Evolutionary conservation across 192 early-diverging fungal genomes (phyloP).

Genomic region (Gryganskiella cystojenkinii): DNA sequence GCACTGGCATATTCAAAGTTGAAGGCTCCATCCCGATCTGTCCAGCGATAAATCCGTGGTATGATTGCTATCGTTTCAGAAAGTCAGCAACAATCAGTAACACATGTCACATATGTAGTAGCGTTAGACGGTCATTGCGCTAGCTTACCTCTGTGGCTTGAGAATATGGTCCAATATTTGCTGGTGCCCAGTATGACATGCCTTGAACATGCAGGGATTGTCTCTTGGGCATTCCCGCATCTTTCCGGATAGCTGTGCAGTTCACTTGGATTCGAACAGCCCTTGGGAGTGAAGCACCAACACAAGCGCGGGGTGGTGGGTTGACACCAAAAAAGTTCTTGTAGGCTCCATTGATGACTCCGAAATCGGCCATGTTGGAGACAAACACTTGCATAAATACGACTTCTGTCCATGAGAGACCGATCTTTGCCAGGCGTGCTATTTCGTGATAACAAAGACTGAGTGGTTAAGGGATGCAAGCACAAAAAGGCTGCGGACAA

Average conservation of each 20-base stretch:
- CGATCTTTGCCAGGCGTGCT: conserved; percentile 55
- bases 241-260: conserved; percentile 58
- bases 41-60: conserved; percentile 78
- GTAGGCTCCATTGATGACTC: conserved; percentile 70
- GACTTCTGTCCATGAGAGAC: conserved; percentile 65
- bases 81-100: not conserved
- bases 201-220: conserved; percentile 84
- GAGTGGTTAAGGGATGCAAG: too few species aligned
- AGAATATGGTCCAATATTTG: conserved; percentile 89
- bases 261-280: conserved; percentile 71
- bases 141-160: conserved; percentile 70
- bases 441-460: not conserved
- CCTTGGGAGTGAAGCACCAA: conserved; percentile 58
- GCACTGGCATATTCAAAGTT: conserved; percentile 65
- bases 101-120: too few species aligned
- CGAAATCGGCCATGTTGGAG: conserved; percentile 73
- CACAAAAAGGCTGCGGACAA: too few species aligned
- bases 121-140: too few species aligned
- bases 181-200: conserved; percentile 91
- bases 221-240: conserved; percentile 20
- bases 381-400: conserved; percentile 76
- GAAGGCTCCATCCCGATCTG: conserved; percentile 82
- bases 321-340: conserved; percentile 75
- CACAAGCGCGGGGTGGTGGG: conserved; percentile 79
- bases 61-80: conserved; percentile 50